Evolutionary conservation across 176 grass and related monocot species (phyloP), one percentile per base, ranked within the genome.

Genomic region (Carex scoparia): DNA sequence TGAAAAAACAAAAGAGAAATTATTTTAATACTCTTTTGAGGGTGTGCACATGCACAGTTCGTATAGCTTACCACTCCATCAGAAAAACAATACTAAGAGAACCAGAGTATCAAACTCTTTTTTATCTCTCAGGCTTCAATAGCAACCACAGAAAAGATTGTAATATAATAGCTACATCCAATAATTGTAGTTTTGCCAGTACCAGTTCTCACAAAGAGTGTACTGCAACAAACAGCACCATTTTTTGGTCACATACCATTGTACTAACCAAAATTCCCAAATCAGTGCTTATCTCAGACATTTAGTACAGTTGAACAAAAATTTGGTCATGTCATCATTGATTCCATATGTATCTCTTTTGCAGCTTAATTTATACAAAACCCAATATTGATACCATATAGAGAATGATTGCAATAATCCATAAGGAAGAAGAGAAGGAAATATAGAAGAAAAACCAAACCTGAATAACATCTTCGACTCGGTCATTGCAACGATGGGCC

Each of bases 401-500:
- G 6, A 61, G 2, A 63, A 63, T 11, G 57, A 81, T 4, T 12
- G 38, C 18, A 16, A 18, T 10, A 54, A 5, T 51, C 30, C 18
- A 15, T 10, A 35, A 63, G 59, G 16, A 60, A 62, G 54, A 70
- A 84, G 10, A 65, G 5, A 70, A 31, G 40, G 18, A 80, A 80
- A 16, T 23, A 79, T 42, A 62, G 53, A 79, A 78, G 42, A 49
- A 53, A 57, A 76, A 63, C 33, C 3, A 85, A 61, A 95, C 93
- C 91, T 95, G 96, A 84, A 98, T 85, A 60, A 94, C 90, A 81
- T 98, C 96, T 80, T 98, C 95, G 7, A 71, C 86, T 62, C 95
- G 90, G 80, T 98, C 93, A 46, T 98, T 98, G 88, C 93, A 94
- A 85, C 96, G 91, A 76, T 98, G 96, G 16, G 93, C 91, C 83